These are phyloP conservation scores for Saccharum officinarum DNA, from an alignment of 176 grass and related monocot species.

Conservation along the genomic window DNA sequence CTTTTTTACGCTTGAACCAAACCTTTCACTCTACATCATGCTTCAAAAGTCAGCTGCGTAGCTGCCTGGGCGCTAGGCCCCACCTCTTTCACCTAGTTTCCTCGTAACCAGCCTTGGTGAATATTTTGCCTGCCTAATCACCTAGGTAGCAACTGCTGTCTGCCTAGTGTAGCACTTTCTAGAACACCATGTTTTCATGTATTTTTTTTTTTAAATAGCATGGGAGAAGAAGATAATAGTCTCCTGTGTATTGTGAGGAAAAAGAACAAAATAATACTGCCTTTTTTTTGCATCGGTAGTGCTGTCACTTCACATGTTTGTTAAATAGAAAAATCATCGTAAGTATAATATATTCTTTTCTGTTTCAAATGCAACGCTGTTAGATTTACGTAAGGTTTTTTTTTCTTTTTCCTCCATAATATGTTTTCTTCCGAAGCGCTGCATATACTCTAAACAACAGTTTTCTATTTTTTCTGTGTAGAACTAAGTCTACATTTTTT, in stretches of 20 bases:
- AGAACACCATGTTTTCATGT: background rate
- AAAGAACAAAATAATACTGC: background rate
- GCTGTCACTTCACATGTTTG: background rate
- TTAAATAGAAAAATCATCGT: background rate
- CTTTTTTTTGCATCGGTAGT: background rate
- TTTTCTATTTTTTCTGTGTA: slow-evolving; percentile 32
- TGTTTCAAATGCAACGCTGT: background rate
- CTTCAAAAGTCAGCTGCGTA: background rate
- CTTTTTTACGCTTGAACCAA: background rate
- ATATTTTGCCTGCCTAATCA: background rate
- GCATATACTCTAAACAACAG: background rate
- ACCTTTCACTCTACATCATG: background rate
- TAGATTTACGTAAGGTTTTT: background rate
- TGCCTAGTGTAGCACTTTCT: background rate
- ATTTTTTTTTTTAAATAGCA: background rate
- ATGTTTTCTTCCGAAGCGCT: background rate
- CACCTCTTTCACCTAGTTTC: background rate
- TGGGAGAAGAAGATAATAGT: background rate
- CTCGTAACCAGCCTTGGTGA: background rate
- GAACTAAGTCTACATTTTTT: slow-evolving; percentile 23
- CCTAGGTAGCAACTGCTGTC: background rate
- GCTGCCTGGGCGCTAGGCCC: background rate
- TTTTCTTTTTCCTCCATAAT: background rate
- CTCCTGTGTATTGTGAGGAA: background rate
- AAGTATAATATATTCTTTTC: background rate